Base-by-base conservation (phyloP, 495 filamentous ascomycete species). In the Xylaria scruposa region DNA sequence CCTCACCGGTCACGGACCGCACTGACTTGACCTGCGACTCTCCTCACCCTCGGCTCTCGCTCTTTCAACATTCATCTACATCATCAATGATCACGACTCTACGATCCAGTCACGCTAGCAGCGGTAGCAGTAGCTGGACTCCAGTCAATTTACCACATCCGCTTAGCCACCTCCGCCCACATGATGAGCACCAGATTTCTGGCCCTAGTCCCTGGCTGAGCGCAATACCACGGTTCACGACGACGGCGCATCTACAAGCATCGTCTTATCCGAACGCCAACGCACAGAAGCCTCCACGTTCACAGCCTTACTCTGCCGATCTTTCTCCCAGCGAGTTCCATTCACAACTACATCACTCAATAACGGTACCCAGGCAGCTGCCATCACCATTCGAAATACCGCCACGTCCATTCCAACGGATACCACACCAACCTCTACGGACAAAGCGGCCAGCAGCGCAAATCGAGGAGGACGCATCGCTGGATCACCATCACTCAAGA, bases 181-280 rank as follows among this genome's bases (percentile, higher is more conserved):
- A 69, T 4, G 38, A 31, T 29, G 69, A 73, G 47, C 70, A 75
- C 68, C 70, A 72, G 15, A 24, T 67, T 3, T 67, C 71, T 9
- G 76, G 75, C 1, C 78, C 79, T 17, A 85, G 80, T 71, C 83
- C 83, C 40, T 80, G 81, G 75, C 76, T 85, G 2, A 84, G 80
- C 61, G 83, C 82, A 31, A 76, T 85, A 60, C 83, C 83, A 26
- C 78, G 83, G 47, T 82, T 78, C 58, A 76, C 77, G 40, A 76
- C 75, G 4, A 60, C 73, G 12, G 67, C 72, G 15, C 75, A 79
- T 70, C 24, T 75, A 17, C 69, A 66, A 12, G 47, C 60, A 0
- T 49, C 66, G n/a, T 12, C 67, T 24, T 73, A 49, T 44, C 72
- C 12, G 33, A 54, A 31, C 24, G 13, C 15, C 0, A 70, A 64